Evolutionary conservation across 352 stramenopile species (phyloP).

Genomic region (Pythium aquatile): DNA sequence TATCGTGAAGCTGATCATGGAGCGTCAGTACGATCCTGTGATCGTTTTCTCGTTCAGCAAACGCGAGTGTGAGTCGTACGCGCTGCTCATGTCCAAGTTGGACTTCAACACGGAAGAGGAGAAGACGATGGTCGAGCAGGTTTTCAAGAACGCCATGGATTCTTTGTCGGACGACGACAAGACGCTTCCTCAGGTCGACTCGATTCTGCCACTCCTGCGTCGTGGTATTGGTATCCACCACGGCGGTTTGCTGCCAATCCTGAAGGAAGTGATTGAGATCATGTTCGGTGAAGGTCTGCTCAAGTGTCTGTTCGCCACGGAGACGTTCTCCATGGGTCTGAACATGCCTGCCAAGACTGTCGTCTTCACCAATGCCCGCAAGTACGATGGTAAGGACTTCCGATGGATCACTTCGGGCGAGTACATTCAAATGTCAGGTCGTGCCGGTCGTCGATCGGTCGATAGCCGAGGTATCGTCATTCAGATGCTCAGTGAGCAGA

Average conservation of each 20-base stretch:
- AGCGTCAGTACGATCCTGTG: constrained; percentile 95
- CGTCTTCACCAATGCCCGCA: constrained; percentile 97
- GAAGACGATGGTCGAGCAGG: constrained; percentile 95
- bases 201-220: constrained; percentile 95
- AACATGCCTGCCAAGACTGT: constrained; percentile 99
- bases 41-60: constrained; percentile 99
- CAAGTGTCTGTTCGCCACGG: constrained; percentile 98
- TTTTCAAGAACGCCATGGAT: constrained; percentile 98
- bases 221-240: constrained; percentile 99
- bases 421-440: constrained; percentile 95
- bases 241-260: constrained; percentile 97
- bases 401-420: constrained; percentile 96
- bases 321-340: constrained; percentile 97
- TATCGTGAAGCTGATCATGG: constrained; percentile 99
- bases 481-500: constrained; percentile 99
- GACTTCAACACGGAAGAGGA: constrained; percentile 98
- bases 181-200: constrained; percentile 96
- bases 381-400: constrained; percentile 96
- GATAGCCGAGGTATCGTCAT: constrained; percentile 98
- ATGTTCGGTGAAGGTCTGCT: constrained; percentile 95
- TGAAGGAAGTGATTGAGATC: constrained; percentile 98
- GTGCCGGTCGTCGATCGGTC: constrained; percentile 96
- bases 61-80: constrained; percentile 95
- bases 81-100: constrained; percentile 91
- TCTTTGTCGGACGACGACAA: constrained; percentile 96